Evolutionary conservation across 1,139 yeast species (phyloP), one percentile per base, ranked within the genome.

Genomic region (Arxiozyma slooffiae): DNA sequence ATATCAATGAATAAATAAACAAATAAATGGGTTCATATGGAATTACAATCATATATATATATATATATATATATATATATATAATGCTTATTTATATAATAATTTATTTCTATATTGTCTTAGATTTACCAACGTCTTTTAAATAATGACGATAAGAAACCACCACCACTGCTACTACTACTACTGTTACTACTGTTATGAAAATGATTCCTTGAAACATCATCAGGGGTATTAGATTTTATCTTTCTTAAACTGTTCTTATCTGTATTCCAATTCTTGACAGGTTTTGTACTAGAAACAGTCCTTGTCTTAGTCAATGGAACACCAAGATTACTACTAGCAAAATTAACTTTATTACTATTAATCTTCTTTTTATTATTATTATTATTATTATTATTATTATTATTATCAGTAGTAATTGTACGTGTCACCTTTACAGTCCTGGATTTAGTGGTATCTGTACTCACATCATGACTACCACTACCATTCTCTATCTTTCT

Each of bases 271-370:
- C 45, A 42, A 42, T 45, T 45, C 14, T 26, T 39, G 2, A 26
- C 43, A 44, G 48, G 48, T 11, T 36, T 41, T n/a, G 42, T 7
- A n/a, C 44, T 17, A n/a, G 48, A 46, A 11, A 46, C n/a, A 2
- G 44, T 40, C 26, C 38, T 46, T 16, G 44, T 30, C 24, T 34
- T 41, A 3, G 39, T 22, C 17, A 46, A 21, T 7, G 48, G 48
- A 11, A 41, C 40, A 21, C 44, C 48, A 21, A 45, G 21, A 4
- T 9, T 45, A n/a, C n/a, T n/a, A 3, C 39, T n/a, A 8, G 41
- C 23, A 4, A 39, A 41, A 23, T 26, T 23, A n/a, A 23, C 23
- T 11, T 26, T 41, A 16, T 26, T 21, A 6, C n/a, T n/a, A n/a
- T n/a, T n/a, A n/a, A n/a, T n/a, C n/a, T n/a, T n/a, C n/a, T n/a